These are phyloP conservation scores for Macadamia integrifolia DNA, from an alignment of 164 flowering plant genomes.

Conservation along the genomic window DNA sequence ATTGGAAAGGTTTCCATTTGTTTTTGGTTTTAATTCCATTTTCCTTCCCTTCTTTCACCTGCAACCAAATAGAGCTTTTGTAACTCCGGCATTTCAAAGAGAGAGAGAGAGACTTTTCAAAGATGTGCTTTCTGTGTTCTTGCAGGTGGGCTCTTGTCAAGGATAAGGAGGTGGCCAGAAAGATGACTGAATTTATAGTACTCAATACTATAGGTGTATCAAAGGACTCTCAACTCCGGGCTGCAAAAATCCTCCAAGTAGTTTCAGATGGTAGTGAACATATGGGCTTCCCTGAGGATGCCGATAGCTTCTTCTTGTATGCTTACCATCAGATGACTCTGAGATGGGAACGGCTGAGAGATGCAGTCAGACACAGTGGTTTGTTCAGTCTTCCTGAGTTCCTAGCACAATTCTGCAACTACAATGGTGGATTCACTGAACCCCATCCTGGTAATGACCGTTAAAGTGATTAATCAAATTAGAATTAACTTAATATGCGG, in stretches of 20 bases:
- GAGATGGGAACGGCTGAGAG: constrained; percentile 52
- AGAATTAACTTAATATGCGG: background rate
- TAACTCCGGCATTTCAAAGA: no score
- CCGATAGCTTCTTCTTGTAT: constrained; percentile 34
- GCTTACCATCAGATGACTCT: constrained; percentile 30
- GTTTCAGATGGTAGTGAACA: constrained; percentile 35
- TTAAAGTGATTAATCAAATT: background rate
- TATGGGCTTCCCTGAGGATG: background rate
- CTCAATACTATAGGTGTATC: constrained; percentile 60
- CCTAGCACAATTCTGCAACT: constrained; percentile 34
- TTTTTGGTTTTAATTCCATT: no score
- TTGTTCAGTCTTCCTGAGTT: constrained; percentile 52
- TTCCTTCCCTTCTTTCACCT: no score
- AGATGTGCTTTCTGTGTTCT: no score
- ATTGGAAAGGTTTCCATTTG: no score
- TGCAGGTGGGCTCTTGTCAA: constrained; percentile 71
- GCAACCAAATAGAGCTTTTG: no score
- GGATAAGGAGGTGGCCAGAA: constrained; percentile 48
- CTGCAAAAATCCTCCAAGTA: constrained; percentile 47
- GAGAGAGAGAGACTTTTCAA: no score
- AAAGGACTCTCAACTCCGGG: constrained; percentile 64
- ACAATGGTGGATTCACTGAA: constrained; percentile 13
- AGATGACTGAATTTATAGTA: constrained; percentile 47
- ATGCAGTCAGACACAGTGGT: constrained; percentile 32
- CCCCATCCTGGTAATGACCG: constrained; percentile 47